Evolutionary conservation across 306 rosid genomes (phyloP).

Genomic region (Heteromeles arbutifolia): DNA sequence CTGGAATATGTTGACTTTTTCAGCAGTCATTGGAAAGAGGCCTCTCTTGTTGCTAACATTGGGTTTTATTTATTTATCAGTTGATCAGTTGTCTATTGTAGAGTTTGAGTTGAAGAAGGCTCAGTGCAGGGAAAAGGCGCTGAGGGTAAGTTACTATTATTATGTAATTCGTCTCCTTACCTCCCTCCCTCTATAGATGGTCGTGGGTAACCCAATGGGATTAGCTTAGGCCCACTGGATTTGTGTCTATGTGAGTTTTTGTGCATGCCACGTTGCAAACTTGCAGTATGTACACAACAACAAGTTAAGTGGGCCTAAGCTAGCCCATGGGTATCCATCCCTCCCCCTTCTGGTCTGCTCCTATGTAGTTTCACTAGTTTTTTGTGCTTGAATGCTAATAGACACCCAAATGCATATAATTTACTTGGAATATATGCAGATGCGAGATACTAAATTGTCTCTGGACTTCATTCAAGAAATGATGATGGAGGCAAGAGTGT

Average conservation of each 20-base stretch:
- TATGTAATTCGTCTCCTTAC: not conserved
- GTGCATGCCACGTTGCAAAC: not conserved
- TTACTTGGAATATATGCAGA: slow-evolving; percentile 48
- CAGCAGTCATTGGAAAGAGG: not conserved
- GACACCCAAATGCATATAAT: slow-evolving; percentile 1
- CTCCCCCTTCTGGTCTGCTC: not conserved
- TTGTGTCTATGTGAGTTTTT: not conserved
- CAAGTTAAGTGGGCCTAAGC: not conserved
- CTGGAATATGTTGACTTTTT: not conserved
- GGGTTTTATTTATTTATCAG: slow-evolving; percentile 43
- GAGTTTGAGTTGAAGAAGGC: slow-evolving; percentile 87
- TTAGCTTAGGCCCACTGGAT: not conserved
- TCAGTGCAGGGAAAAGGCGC: slow-evolving; percentile 63
- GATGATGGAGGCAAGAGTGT: slow-evolving; percentile 62
- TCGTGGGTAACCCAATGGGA: not conserved
- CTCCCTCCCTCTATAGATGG: not conserved
- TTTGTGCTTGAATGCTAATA: slow-evolving; percentile 13
- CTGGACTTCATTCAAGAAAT: slow-evolving; percentile 57
- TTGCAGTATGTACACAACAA: not conserved
- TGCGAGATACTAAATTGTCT: slow-evolving; percentile 41
- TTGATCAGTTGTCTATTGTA: slow-evolving; percentile 68
- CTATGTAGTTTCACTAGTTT: not conserved
- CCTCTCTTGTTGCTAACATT: not conserved
- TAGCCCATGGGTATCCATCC: not conserved
- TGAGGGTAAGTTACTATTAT: slow-evolving; percentile 34